phyloP scores from a whole-genome alignment of 176 grass and related monocot genomes.

The Oryza meridionalis region DNA sequence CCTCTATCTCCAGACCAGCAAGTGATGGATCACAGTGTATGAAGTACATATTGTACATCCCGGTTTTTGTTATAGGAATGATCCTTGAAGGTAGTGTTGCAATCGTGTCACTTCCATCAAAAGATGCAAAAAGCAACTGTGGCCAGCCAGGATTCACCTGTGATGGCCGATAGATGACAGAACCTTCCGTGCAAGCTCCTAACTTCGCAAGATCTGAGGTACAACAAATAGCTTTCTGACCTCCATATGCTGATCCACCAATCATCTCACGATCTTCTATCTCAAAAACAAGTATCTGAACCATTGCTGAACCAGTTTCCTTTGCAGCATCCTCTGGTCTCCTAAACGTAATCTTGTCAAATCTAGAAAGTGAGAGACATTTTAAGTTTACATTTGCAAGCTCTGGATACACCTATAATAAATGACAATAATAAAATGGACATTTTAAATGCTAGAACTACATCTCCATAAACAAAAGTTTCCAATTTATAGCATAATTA shows the following conservation, averaged over 20 bases:
- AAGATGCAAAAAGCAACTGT: constrained; percentile 71
- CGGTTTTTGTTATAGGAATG: constrained; percentile 76
- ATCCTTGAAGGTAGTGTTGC: constrained; percentile 69
- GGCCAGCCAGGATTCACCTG: constrained; percentile 80
- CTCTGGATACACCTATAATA: background rate
- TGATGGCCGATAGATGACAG: constrained; percentile 81
- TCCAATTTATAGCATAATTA: background rate
- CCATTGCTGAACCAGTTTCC: constrained; percentile 55
- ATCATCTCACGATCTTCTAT: constrained; percentile 93
- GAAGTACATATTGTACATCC: constrained; percentile 99
- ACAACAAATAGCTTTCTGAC: constrained; percentile 96
- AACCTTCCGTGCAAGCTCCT: constrained; percentile 84
- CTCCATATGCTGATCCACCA: constrained; percentile 95
- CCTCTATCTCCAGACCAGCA: constrained; percentile 75
- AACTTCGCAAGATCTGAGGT: constrained; percentile 91
- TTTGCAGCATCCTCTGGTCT: constrained; percentile 66
- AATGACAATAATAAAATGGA: constrained; percentile 14
- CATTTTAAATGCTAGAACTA: background rate
- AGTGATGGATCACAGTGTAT: constrained; percentile 86
- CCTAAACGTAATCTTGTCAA: constrained; percentile 91
- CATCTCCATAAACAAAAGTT: background rate
- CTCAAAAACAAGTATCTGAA: constrained; percentile 93
- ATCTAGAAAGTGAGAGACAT: constrained; percentile 47
- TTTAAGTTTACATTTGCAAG: constrained; percentile 27
- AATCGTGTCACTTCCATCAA: constrained; percentile 70